A percentile compares a stretch with the other conserved stretches of the same genome.
phyloP scores from a whole-genome alignment of 352 stramenopile genomes.

The Pythium chondricola region DNA sequence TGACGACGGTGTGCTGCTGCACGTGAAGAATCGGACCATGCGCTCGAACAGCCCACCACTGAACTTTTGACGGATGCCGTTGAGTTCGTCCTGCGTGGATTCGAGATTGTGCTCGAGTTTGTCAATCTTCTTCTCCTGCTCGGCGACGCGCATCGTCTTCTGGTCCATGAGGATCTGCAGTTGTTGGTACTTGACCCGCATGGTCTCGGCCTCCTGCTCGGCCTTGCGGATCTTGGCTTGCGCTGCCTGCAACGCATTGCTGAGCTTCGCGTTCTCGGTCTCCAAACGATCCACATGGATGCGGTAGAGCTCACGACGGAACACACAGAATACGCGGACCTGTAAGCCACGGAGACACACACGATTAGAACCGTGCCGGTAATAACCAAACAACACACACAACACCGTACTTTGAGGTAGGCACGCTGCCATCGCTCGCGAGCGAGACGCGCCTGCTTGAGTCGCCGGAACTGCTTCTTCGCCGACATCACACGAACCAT shows the following conservation, averaged over 20 bases:
- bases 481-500: slow-evolving; percentile 59
- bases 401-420: slow-evolving; percentile 49
- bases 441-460: slow-evolving; percentile 64
- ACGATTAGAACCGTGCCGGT: background rate
- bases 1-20: slow-evolving; percentile 32
- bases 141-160: slow-evolving; percentile 41
- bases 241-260: slow-evolving; percentile 30
- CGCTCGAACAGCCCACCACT: slow-evolving; percentile 47
- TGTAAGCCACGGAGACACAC: slow-evolving; percentile 8
- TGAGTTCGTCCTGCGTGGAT: slow-evolving; percentile 37
- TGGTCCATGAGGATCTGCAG: slow-evolving; percentile 51
- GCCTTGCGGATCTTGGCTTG: slow-evolving; percentile 31
- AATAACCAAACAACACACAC: background rate
- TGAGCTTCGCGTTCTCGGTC: slow-evolving; percentile 50
- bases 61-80: slow-evolving; percentile 38
- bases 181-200: slow-evolving; percentile 47
- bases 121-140: slow-evolving; percentile 53
- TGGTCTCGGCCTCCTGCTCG: slow-evolving; percentile 35
- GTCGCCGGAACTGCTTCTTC: slow-evolving; percentile 47
- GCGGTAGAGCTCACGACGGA: slow-evolving; percentile 46
- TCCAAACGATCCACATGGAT: slow-evolving; percentile 76
- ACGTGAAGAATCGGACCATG: slow-evolving; percentile 84
- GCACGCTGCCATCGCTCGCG: slow-evolving; percentile 60
- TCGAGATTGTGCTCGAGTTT: slow-evolving; percentile 56
- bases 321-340: slow-evolving; percentile 39